Conservation (phyloP, 2,329 filamentous ascomycete species). For the Hypomyces rosellus region DNA sequence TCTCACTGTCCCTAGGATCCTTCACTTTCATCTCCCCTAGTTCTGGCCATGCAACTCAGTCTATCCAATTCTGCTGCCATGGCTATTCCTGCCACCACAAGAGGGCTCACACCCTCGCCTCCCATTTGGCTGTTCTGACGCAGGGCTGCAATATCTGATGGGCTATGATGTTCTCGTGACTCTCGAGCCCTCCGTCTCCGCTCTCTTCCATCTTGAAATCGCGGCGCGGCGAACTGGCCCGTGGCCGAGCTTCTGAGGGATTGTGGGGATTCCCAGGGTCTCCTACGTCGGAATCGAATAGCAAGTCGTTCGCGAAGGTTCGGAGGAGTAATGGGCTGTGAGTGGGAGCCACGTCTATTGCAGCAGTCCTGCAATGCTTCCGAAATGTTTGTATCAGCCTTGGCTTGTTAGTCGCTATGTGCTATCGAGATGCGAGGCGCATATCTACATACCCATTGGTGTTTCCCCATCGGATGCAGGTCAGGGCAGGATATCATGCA, state of each 20-base stretch:
- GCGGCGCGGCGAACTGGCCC: slow-evolving; percentile 8
- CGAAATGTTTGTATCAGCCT: slow-evolving; percentile 2
- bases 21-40: neutral
- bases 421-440: too few species aligned
- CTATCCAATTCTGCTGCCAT: slow-evolving; percentile 28
- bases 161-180: slow-evolving; percentile 19
- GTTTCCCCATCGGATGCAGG: slow-evolving; percentile 2
- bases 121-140: slow-evolving; percentile 15
- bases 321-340: slow-evolving; percentile 20
- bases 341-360: slow-evolving; percentile 15
- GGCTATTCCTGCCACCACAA: slow-evolving; percentile 22
- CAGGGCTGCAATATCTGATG: slow-evolving; percentile 17
- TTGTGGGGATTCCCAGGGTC: slow-evolving; percentile 20
- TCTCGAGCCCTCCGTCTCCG: slow-evolving; percentile 26
- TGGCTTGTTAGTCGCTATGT: neutral
- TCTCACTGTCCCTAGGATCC: neutral
- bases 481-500: slow-evolving; percentile 15
- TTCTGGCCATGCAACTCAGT: slow-evolving; percentile 23
- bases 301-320: slow-evolving; percentile 19
- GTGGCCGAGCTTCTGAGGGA: slow-evolving; percentile 13
- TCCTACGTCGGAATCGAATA: slow-evolving; percentile 18
- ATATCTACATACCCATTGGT: slow-evolving; percentile 3
- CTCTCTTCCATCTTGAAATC: slow-evolving; percentile 21
- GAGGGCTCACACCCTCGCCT: slow-evolving; percentile 18
- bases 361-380: slow-evolving; percentile 10